Conservation (phyloP, 2,329 filamentous ascomycete species). For the Monosporascus sp. region DNA sequence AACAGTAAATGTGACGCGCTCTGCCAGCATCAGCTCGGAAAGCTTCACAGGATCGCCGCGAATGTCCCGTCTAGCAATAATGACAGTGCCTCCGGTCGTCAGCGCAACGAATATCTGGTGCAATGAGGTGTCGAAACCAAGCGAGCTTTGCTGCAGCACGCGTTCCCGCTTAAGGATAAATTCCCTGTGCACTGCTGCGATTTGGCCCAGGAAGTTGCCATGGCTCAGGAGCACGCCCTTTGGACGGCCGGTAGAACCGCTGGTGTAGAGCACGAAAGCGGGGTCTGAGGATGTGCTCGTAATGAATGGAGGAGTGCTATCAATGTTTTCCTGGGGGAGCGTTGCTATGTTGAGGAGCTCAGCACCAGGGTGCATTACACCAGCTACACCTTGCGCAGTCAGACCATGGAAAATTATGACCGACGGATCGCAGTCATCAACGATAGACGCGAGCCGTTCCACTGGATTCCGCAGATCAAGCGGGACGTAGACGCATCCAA, state of each 20-base stretch:
- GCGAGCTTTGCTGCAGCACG: slow-evolving; percentile 30
- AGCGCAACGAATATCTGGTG: slow-evolving; percentile 27
- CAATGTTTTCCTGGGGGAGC: not conserved
- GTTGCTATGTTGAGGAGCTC: not conserved
- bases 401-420: slow-evolving; percentile 13
- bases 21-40: slow-evolving; percentile 21
- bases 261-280: slow-evolving; percentile 29
- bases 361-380: not conserved
- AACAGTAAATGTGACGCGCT: slow-evolving; percentile 28
- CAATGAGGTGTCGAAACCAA: slow-evolving; percentile 29
- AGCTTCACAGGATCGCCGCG: slow-evolving; percentile 30
- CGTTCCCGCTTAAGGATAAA: slow-evolving; percentile 12
- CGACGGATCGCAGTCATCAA: slow-evolving; percentile 20
- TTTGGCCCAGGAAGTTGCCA: slow-evolving; percentile 9
- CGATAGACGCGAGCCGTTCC: slow-evolving; percentile 26
- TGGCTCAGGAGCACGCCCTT: slow-evolving; percentile 36
- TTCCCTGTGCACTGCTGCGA: slow-evolving; percentile 7
- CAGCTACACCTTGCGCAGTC: not conserved
- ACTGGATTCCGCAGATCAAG: slow-evolving; percentile 31
- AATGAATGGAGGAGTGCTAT: no score
- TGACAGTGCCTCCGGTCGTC: slow-evolving; percentile 24
- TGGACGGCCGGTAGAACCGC: slow-evolving; percentile 29
- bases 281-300: slow-evolving; percentile 3
- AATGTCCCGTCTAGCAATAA: slow-evolving; percentile 19
- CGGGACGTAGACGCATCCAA: slow-evolving; percentile 35